Conservation (phyloP, 169 alveolate species). For the Plasmodium gallinaceum region DNA sequence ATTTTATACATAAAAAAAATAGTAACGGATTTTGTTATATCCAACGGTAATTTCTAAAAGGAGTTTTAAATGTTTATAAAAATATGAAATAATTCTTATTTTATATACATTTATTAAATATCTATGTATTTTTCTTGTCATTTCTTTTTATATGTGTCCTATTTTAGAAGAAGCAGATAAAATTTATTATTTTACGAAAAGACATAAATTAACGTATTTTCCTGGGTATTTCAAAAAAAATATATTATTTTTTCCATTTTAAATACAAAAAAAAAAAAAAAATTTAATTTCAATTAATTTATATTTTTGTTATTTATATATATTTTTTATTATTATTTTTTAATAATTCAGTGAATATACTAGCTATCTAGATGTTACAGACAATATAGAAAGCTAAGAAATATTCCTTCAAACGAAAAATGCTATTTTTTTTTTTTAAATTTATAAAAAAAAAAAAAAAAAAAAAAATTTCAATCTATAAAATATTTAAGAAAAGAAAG, state of each 20-base stretch:
- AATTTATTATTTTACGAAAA: constrained; percentile 58
- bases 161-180: constrained; percentile 43
- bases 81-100: not conserved
- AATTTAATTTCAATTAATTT: not conserved
- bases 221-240: constrained; percentile 45
- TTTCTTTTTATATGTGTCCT: not conserved
- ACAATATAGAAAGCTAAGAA: constrained; percentile 2
- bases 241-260: not conserved
- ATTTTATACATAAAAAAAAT: constrained; percentile 25
- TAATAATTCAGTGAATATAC: constrained; percentile 37
- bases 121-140: not conserved
- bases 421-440: too few species aligned
- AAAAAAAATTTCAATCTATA: too few species aligned
- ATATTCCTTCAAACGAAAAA: too few species aligned
- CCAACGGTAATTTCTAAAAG: constrained; percentile 26
- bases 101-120: not conserved
- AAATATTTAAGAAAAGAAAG: too few species aligned
- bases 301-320: not conserved
- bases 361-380: constrained; percentile 23
- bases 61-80: not conserved
- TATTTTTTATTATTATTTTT: not conserved
- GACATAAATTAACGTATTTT: constrained; percentile 52
- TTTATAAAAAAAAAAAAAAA: too few species aligned
- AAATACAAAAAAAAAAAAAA: not conserved
- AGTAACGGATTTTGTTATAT: constrained; percentile 27